A percentile compares a stretch with the other conserved stretches of the same genome.
phyloP scores from a whole-genome alignment of 2,329 filamentous ascomycete species.

The Cordyceps tenuipes region DNA sequence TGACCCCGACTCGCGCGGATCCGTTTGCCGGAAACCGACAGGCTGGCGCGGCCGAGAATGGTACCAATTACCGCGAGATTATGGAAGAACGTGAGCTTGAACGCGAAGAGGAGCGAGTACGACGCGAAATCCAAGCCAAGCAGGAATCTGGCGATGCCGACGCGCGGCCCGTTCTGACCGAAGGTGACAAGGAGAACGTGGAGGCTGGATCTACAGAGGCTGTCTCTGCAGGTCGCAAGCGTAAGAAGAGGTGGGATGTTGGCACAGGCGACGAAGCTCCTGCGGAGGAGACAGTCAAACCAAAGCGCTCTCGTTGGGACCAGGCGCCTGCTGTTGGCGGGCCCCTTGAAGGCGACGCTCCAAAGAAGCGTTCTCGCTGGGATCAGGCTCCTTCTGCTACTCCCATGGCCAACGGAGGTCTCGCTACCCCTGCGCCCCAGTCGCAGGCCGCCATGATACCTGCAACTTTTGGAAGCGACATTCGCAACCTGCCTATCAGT shows the following conservation, averaged over 20 bases:
- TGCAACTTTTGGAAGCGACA: conserved; percentile 70
- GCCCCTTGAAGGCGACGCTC: conserved; percentile 38
- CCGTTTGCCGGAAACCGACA: conserved; percentile 72
- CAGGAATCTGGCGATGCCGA: conserved; percentile 50
- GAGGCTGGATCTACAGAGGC: conserved; percentile 61
- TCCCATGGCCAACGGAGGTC: conserved; percentile 62
- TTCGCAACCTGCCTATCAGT: conserved; percentile 75
- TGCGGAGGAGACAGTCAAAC: conserved; percentile 47
- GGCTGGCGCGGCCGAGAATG: conserved; percentile 58
- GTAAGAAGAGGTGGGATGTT: conserved; percentile 94
- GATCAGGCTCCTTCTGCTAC: conserved; percentile 81
- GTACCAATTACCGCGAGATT: conserved; percentile 76
- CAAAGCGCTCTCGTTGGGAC: conserved; percentile 82
- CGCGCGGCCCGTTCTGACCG: conserved; percentile 67
- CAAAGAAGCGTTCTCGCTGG: conserved; percentile 80
- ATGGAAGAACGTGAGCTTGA: conserved; percentile 90
- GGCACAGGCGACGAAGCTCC: conserved; percentile 41
- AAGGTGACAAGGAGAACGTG: conserved; percentile 63
- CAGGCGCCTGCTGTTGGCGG: conserved; percentile 57
- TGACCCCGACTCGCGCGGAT: conserved; percentile 80
- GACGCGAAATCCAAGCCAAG: conserved; percentile 67
- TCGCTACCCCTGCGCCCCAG: conserved; percentile 70
- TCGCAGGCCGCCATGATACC: conserved; percentile 48
- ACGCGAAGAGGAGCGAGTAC: conserved; percentile 83
- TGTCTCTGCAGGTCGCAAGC: conserved; percentile 59